phyloP scores from a whole-genome alignment of 208 protist species.

The Phytomonas sp. region DNA sequence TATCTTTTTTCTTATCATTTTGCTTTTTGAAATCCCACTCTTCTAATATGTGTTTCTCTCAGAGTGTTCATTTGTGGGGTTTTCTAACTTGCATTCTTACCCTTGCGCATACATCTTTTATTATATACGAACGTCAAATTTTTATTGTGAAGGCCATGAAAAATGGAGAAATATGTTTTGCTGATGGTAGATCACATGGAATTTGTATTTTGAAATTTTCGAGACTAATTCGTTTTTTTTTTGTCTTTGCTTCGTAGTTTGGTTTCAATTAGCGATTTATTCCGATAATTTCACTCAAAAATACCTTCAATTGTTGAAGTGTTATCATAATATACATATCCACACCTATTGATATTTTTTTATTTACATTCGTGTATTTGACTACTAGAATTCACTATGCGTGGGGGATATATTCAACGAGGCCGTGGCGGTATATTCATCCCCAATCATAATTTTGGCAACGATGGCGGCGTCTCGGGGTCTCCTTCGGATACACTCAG shows the following conservation, averaged over 20 bases:
- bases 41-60: neutral
- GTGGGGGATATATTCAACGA: slow-evolving; percentile 25
- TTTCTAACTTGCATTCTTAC: too few species aligned
- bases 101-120: too few species aligned
- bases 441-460: slow-evolving; percentile 14
- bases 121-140: too few species aligned
- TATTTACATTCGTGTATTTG: slow-evolving; percentile 7
- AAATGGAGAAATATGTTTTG: neutral
- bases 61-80: neutral
- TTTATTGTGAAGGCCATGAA: too few species aligned
- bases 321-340: neutral
- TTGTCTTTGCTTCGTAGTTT: neutral
- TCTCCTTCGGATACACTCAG: slow-evolving; percentile 55
- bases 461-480: slow-evolving; percentile 17
- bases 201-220: slow-evolving; percentile 10
- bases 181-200: neutral
- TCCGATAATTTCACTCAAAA: slow-evolving; percentile 4
- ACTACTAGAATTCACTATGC: slow-evolving; percentile 10
- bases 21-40: slow-evolving; percentile 3
- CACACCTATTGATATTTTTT: neutral
- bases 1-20: slow-evolving; percentile 2
- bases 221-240: neutral
- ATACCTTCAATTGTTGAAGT: neutral
- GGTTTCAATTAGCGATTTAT: neutral
- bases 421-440: slow-evolving; percentile 24